These are phyloP conservation scores for Metschnikowia similis DNA, from an alignment of 805 yeast genomes.

Conservation along the genomic window DNA sequence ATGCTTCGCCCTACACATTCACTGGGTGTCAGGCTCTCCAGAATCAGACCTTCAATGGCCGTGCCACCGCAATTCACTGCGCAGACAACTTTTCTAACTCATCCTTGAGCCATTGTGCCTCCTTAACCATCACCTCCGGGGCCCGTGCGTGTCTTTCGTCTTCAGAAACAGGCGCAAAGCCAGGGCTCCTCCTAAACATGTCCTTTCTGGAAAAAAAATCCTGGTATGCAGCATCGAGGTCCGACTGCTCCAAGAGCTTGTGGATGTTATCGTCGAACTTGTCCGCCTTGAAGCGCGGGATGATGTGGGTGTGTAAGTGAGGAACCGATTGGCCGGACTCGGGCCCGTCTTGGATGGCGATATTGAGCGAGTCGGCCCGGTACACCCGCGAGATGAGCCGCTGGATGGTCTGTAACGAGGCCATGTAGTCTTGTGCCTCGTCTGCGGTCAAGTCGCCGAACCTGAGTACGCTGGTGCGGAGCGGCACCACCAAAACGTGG, in stretches of 20 bases:
- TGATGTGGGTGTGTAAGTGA: slow-evolving; percentile 89
- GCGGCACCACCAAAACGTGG: slow-evolving; percentile 81
- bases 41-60: too few species aligned
- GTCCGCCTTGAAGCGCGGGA: slow-evolving; percentile 71
- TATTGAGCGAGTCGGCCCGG: slow-evolving; percentile 78
- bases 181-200: slow-evolving; percentile 24
- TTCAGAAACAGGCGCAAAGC: slow-evolving; percentile 38
- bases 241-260: slow-evolving; percentile 52
- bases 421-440: slow-evolving; percentile 76
- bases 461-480: slow-evolving; percentile 55
- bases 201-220: slow-evolving; percentile 20
- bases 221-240: slow-evolving; percentile 36
- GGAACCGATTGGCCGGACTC: slow-evolving; percentile 97
- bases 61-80: background rate
- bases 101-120: slow-evolving; percentile 53
- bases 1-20: too few species aligned
- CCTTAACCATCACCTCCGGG: slow-evolving; percentile 62
- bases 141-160: slow-evolving; percentile 56
- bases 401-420: slow-evolving; percentile 67
- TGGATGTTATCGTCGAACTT: slow-evolving; percentile 61
- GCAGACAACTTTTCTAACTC: slow-evolving; percentile 32
- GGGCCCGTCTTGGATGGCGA: slow-evolving; percentile 95
- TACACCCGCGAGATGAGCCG: slow-evolving; percentile 61
- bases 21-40: too few species aligned
- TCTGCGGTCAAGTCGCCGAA: slow-evolving; percentile 66